phyloP scores from a whole-genome alignment of 352 stramenopile genomes.

The Phytophthora lateralis region DNA sequence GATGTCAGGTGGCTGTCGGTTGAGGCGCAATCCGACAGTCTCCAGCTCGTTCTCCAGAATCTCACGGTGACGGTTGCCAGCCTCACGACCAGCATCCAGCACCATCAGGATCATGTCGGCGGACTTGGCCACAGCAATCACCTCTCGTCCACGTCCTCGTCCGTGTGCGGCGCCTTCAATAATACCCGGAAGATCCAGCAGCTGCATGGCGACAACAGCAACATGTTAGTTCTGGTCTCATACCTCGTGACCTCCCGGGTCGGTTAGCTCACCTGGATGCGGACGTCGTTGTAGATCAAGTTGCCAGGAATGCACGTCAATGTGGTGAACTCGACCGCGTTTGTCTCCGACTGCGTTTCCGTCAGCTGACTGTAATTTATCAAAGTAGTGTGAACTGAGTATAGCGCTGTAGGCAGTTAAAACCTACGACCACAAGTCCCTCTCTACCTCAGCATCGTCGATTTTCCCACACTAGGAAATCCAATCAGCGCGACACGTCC shows the following conservation, averaged over 20 bases:
- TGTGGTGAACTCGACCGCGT: constrained; percentile 98
- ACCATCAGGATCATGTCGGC: constrained; percentile 99
- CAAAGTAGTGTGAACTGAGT: constrained; percentile 7
- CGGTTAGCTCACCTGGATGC: constrained; percentile 88
- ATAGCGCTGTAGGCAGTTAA: not conserved
- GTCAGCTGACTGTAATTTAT: constrained; percentile 88
- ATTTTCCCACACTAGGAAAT: constrained; percentile 91
- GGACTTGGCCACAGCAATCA: constrained; percentile 98
- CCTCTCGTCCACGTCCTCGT: constrained; percentile 96
- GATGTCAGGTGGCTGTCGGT: constrained; percentile 97
- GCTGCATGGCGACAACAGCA: constrained; percentile 34
- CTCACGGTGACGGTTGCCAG: constrained; percentile 95
- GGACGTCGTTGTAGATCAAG: constrained; percentile 95
- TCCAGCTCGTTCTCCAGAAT: constrained; percentile 99
- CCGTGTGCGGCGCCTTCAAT: constrained; percentile 99
- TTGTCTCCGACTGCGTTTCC: constrained; percentile 96
- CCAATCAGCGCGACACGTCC: constrained; percentile 97
- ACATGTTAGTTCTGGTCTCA: not conserved
- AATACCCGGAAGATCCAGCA: constrained; percentile 99
- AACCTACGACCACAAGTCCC: not conserved
- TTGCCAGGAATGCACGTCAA: constrained; percentile 98
- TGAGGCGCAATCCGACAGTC: constrained; percentile 97
- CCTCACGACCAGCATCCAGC: constrained; percentile 97
- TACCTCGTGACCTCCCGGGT: not conserved
- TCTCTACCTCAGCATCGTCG: constrained; percentile 80